Evolutionary conservation across 2,329 filamentous ascomycete genomes (phyloP), one percentile per base, ranked within the genome.

Genomic region (Chaetomium olivaceum): DNA sequence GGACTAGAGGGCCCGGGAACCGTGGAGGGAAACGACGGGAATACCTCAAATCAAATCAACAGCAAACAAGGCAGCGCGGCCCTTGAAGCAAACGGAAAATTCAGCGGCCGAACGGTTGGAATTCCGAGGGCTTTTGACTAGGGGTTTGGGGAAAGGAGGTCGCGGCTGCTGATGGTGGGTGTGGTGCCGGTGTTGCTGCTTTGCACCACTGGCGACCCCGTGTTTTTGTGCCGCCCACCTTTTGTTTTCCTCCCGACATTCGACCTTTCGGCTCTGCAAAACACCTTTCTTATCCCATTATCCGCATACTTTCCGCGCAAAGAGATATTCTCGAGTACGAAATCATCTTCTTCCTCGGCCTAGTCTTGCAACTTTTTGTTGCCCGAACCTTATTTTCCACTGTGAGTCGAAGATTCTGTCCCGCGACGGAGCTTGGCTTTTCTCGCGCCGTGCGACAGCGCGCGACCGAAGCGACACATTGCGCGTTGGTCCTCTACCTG

Each of bases 191-290:
- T 23, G 65, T 58, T 48, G 61, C 59, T 62, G 62, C 46, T 50
- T 50, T 58, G 27, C 63, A 52, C 67, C 63, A 69, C 33, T 36
- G 33, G 33, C 33, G 11, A 62, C 69, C 68, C 64, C 64, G 62
- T 68, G 66, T 67, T 68, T 66, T 67, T 68, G 56, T 69, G 59
- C 68, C 66, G 66, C 68, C 64, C 58, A 61, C 66, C 65, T 56
- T 67, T 64, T 69, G 65, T 70, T 68, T 70, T 68, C 54, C 66
- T 64, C 31, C 64, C 64, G 61, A 65, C 39, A 43, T 43, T 43
- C n/a, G 46, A 21, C 67, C 57, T 58, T 54, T 23, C 39, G 27
- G 33, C 36, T 39, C 31, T 16, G 29, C 25, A 56, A 63, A n/a
- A 58, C 58, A 23, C 14, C 57, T 31, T 58, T 29, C 48, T 33